These are phyloP conservation scores for Paraphoma sp. DNA, from an alignment of 2,329 filamentous ascomycete genomes.

Conservation along the genomic window DNA sequence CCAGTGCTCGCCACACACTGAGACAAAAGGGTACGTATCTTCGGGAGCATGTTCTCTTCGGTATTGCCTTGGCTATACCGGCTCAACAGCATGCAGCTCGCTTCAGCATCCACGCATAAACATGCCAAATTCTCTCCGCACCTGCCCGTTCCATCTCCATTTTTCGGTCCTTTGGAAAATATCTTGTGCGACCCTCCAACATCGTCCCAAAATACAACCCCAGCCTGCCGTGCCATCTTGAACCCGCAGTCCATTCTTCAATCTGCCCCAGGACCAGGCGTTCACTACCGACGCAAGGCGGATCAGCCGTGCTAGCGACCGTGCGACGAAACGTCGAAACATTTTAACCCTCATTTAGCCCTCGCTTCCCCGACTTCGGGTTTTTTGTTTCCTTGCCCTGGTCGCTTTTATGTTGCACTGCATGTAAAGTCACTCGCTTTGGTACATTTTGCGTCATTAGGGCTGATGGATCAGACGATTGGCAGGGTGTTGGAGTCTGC, in stretches of 20 bases:
- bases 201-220: slow-evolving; percentile 15
- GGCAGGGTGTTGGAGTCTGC: slow-evolving; percentile 2
- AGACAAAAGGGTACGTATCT: background rate
- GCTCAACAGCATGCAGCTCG: background rate
- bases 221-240: slow-evolving; percentile 4
- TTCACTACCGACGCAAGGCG: slow-evolving; percentile 20
- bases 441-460: slow-evolving; percentile 6
- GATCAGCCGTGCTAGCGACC: slow-evolving; percentile 16
- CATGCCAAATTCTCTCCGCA: background rate
- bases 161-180: background rate
- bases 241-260: slow-evolving; percentile 3
- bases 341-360: slow-evolving; percentile 30
- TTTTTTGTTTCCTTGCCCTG: slow-evolving; percentile 8
- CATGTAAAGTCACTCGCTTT: slow-evolving; percentile 3
- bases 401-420: slow-evolving; percentile 27
- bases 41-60: background rate
- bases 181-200: slow-evolving; percentile 3
- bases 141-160: background rate
- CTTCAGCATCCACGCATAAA: background rate
- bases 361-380: slow-evolving; percentile 14
- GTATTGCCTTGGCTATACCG: background rate
- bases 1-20: slow-evolving; percentile 5
- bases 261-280: slow-evolving; percentile 26
- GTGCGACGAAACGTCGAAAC: slow-evolving; percentile 29
- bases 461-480: slow-evolving; percentile 5